A percentile compares a stretch with the other conserved stretches of the same genome.
These are phyloP conservation scores for Lepraria neglecta DNA, from an alignment of 495 filamentous ascomycete species.

Conservation along the genomic window DNA sequence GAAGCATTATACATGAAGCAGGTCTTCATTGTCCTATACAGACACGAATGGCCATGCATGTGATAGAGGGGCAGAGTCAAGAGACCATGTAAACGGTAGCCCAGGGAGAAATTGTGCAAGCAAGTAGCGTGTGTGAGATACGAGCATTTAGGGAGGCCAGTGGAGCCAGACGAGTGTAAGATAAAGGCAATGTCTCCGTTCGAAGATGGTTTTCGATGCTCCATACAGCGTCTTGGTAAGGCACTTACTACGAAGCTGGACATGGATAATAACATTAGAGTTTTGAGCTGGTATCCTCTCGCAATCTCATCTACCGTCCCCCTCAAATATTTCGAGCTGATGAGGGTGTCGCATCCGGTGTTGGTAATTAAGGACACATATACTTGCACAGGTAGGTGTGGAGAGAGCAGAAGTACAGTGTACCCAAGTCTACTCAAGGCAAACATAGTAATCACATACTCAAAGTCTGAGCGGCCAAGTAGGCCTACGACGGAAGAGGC, in stretches of 20 bases:
- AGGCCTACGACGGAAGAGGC: slow-evolving; percentile 39
- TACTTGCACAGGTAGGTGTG: slow-evolving; percentile 46
- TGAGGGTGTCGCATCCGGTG: slow-evolving; percentile 41
- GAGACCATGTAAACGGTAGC: slow-evolving; percentile 42
- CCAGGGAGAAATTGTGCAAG: slow-evolving; percentile 36
- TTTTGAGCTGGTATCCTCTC: slow-evolving; percentile 31
- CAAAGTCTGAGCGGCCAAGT: slow-evolving; percentile 49
- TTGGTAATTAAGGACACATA: slow-evolving; percentile 45
- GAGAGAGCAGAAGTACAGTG: slow-evolving; percentile 52
- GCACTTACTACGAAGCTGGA: slow-evolving; percentile 19
- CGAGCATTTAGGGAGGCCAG: slow-evolving; percentile 50
- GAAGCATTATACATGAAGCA: slow-evolving; percentile 46
- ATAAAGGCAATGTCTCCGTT: slow-evolving; percentile 38
- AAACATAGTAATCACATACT: slow-evolving; percentile 51
- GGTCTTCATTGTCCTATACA: slow-evolving; percentile 36
- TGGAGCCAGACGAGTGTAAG: slow-evolving; percentile 53
- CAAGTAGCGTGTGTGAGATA: slow-evolving; percentile 35
- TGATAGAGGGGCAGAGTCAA: slow-evolving; percentile 48
- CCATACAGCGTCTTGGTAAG: slow-evolving; percentile 30
- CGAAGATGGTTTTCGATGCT: slow-evolving; percentile 33
- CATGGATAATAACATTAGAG: slow-evolving; percentile 32
- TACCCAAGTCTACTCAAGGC: slow-evolving; percentile 53
- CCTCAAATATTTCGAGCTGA: slow-evolving; percentile 37
- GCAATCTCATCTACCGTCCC: slow-evolving; percentile 41
- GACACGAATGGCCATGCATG: slow-evolving; percentile 31